Conservation (phyloP, 164 flowering plant species). For the Umbellularia californica region DNA sequence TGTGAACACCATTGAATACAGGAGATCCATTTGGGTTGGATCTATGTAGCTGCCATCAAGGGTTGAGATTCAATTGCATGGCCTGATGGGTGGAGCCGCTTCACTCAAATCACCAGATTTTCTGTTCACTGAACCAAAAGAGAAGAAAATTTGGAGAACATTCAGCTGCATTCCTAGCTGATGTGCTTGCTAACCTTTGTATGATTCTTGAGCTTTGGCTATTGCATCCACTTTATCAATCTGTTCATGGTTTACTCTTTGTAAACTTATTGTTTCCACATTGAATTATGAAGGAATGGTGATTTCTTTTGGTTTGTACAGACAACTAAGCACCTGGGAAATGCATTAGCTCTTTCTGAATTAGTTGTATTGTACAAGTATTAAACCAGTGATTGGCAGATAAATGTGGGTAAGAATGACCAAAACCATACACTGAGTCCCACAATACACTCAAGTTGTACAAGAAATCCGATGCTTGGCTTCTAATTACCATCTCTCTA, state of each 20-base stretch:
- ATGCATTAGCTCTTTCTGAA: no score
- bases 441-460: no score
- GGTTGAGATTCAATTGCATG: not conserved
- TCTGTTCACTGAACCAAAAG: not conserved
- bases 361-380: no score
- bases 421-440: no score
- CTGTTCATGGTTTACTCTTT: not conserved
- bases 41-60: not conserved
- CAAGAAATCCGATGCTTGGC: no score
- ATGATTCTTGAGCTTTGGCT: not conserved
- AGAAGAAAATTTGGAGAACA: not conserved
- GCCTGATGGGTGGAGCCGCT: not conserved
- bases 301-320: no score
- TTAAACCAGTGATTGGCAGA: no score
- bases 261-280: no score
- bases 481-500: no score
- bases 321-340: no score
- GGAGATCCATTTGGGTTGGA: not conserved
- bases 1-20: not conserved
- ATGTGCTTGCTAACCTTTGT: not conserved
- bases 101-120: not conserved
- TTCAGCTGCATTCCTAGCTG: not conserved
- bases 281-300: no score
- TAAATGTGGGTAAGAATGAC: no score
- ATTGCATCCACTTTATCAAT: not conserved